Evolutionary conservation across 805 yeast genomes (phyloP).

Genomic region (Yamadazyma philogaea): DNA sequence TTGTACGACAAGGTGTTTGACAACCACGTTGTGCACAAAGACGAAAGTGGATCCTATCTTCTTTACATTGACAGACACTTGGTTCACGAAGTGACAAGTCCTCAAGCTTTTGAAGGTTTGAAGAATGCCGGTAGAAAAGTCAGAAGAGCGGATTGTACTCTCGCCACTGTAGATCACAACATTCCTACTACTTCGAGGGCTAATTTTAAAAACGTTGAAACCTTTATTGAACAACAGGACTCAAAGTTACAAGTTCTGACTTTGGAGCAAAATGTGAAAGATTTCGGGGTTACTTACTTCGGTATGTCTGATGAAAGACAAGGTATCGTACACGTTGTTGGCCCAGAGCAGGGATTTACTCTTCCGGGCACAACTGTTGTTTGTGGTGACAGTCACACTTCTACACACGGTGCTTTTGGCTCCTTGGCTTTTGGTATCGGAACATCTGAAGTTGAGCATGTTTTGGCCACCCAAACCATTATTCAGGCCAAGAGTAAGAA

Average conservation of each 20-base stretch:
- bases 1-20: slow-evolving; percentile 94
- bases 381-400: slow-evolving; percentile 98
- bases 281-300: slow-evolving; percentile 84
- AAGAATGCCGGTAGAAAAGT: slow-evolving; percentile 82
- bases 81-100: slow-evolving; percentile 98
- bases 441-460: slow-evolving; percentile 98
- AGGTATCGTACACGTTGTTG: slow-evolving; percentile 97
- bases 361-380: slow-evolving; percentile 98
- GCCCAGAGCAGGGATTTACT: slow-evolving; percentile 99
- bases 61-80: slow-evolving; percentile 94
- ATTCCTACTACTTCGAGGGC: slow-evolving; percentile 92
- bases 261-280: slow-evolving; percentile 86
- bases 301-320: slow-evolving; percentile 95
- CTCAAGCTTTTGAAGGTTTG: slow-evolving; percentile 98
- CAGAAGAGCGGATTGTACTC: slow-evolving; percentile 88
- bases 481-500: slow-evolving; percentile 94
- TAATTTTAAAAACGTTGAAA: slow-evolving; percentile 64
- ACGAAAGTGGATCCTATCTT: slow-evolving; percentile 81
- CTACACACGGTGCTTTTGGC: slow-evolving; percentile 99
- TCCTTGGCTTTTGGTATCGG: slow-evolving; percentile 98
- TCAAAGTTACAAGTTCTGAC: slow-evolving; percentile 91
- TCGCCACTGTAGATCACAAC: slow-evolving; percentile 95
- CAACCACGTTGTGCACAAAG: slow-evolving; percentile 89
- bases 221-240: slow-evolving; percentile 87
- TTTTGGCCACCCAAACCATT: slow-evolving; percentile 93